Evolutionary conservation across 2,329 filamentous ascomycete species (phyloP).

Genomic region (Byssothecium circinans): DNA sequence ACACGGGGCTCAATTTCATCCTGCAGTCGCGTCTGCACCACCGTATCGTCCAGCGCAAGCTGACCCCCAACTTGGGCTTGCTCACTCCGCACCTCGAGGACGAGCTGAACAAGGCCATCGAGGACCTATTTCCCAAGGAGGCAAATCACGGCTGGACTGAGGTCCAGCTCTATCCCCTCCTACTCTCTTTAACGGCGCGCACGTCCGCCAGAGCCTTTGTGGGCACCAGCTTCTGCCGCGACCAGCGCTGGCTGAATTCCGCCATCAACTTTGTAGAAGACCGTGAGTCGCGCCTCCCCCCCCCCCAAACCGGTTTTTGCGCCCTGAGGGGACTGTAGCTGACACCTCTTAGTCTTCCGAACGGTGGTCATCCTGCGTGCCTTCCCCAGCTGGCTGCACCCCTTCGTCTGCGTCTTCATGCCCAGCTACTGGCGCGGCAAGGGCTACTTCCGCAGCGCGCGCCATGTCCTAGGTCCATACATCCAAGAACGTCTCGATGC

Average conservation of each 20-base stretch:
- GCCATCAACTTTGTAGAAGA: conserved; percentile 10
- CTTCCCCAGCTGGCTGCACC: conserved; percentile 9
- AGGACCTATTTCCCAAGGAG: not conserved
- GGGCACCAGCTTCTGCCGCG: conserved; percentile 2
- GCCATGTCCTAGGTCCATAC: conserved; percentile 6
- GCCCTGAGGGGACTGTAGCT: not conserved
- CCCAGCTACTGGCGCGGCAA: conserved; percentile 6
- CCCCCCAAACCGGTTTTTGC: no score
- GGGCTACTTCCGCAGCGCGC: conserved; percentile 4
- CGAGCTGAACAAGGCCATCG: conserved; percentile 1
- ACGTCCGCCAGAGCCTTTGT: conserved; percentile 5
- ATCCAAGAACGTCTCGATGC: conserved; percentile 1
- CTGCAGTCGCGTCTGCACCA: conserved; percentile 7
- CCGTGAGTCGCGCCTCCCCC: no score
- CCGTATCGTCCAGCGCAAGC: conserved; percentile 5
- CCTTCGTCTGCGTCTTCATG: conserved; percentile 4
- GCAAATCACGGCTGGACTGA: conserved; percentile 5
- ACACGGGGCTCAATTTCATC: conserved; percentile 10
- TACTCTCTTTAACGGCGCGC: conserved; percentile 1
- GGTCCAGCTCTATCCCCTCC: conserved; percentile 2
- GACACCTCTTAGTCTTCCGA: conserved; percentile 7
- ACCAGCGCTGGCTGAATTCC: conserved; percentile 6
- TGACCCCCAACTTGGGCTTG: conserved; percentile 4
- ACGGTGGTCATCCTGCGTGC: conserved; percentile 10
- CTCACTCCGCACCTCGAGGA: conserved; percentile 3